A percentile compares a stretch with the other conserved stretches of the same genome.
Evolutionary conservation across 306 rosid species (phyloP).

Genomic region (Ammopiptanthus mongolicus): DNA sequence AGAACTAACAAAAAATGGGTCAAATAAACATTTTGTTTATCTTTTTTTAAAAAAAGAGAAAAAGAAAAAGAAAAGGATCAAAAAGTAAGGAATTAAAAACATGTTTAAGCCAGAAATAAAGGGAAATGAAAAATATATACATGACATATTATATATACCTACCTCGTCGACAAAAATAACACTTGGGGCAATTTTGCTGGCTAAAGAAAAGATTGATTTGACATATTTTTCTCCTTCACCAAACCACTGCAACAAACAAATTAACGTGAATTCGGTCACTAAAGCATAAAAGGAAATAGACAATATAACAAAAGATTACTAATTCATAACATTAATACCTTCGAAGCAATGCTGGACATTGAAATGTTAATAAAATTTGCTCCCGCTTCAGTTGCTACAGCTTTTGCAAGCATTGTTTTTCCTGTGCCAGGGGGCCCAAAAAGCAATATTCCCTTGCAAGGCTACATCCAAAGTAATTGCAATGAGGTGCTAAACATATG

Average conservation of each 20-base stretch:
- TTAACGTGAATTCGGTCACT: neutral
- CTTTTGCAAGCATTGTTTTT: slow-evolving; percentile 98
- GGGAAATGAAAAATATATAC: neutral
- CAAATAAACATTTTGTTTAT: too few relatives aligned
- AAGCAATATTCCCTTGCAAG: slow-evolving; percentile 95
- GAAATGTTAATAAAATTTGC: slow-evolving; percentile 95
- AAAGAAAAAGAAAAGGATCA: neutral
- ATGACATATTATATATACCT: slow-evolving; percentile 18
- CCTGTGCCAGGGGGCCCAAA: slow-evolving; percentile 99
- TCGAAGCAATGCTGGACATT: slow-evolving; percentile 93
- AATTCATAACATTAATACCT: slow-evolving; percentile 42
- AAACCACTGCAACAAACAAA: slow-evolving; percentile 69
- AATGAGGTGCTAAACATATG: slow-evolving; percentile 3
- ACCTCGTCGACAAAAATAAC: slow-evolving; percentile 98
- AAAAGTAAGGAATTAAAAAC: neutral
- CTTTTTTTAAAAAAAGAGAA: too few relatives aligned
- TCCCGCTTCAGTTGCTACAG: slow-evolving; percentile 99
- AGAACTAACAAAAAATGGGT: too few relatives aligned
- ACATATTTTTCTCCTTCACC: slow-evolving; percentile 98
- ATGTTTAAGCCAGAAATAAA: neutral
- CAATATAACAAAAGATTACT: neutral
- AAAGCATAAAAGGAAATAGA: neutral
- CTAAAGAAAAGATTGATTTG: slow-evolving; percentile 89
- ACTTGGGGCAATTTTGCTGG: slow-evolving; percentile 96
- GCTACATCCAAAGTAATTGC: slow-evolving; percentile 41